Conservation (phyloP, 1,284 basidiomycete species). For the Puccinia coronata region DNA sequence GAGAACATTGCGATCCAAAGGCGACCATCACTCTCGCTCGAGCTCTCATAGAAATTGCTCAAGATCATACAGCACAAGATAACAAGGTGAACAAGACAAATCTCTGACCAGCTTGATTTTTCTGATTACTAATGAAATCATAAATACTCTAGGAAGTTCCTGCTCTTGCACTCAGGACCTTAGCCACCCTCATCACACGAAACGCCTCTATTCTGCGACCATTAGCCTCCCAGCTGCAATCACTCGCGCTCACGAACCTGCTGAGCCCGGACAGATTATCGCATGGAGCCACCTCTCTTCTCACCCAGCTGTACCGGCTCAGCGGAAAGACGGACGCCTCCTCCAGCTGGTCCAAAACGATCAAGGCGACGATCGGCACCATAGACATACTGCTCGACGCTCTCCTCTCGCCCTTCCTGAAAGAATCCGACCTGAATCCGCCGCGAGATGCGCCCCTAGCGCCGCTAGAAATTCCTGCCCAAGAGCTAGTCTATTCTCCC, state of each 20-base stretch:
- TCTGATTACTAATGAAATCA: no score
- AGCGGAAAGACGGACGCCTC: constrained; percentile 9
- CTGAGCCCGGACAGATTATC: constrained; percentile 5
- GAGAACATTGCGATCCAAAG: constrained; percentile 30
- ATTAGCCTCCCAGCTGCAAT: constrained; percentile 1
- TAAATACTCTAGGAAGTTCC: no score
- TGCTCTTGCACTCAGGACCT: background rate
- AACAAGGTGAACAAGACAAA: no score
- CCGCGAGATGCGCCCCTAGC: background rate
- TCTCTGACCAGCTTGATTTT: no score
- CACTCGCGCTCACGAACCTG: constrained; percentile 1
- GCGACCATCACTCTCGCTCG: background rate
- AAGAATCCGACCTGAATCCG: background rate
- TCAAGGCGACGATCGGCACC: constrained; percentile 32
- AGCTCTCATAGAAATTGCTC: constrained; percentile 11
- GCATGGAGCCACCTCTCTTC: background rate
- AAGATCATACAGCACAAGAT: background rate
- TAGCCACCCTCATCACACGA: constrained; percentile 18
- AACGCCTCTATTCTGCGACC: constrained; percentile 20
- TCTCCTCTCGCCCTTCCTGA: constrained; percentile 16
- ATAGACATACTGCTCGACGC: constrained; percentile 26
- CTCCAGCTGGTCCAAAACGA: constrained; percentile 21
- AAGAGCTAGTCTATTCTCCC: constrained; percentile 21
- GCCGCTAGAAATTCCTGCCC: constrained; percentile 18
- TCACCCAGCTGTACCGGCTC: constrained; percentile 17